These are phyloP conservation scores for Simplicillium aogashimaense DNA, from an alignment of 2,329 filamentous ascomycete species.

Conservation along the genomic window DNA sequence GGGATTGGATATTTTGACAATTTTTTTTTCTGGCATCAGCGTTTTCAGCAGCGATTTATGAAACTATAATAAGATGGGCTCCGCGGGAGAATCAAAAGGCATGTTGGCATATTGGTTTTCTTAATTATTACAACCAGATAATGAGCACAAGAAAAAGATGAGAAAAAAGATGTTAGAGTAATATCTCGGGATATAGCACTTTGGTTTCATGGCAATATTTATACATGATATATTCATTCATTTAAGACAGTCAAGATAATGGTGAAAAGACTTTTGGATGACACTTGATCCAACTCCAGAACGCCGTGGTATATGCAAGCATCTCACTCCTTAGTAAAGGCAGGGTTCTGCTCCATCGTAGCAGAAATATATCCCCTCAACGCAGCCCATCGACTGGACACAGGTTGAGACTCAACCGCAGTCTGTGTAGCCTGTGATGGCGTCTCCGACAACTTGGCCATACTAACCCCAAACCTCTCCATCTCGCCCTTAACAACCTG, in stretches of 20 bases:
- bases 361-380: constrained; percentile 74
- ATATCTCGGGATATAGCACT: neutral
- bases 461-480: constrained; percentile 71
- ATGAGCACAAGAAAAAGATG: no score
- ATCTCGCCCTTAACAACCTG: constrained; percentile 71
- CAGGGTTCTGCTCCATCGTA: constrained; percentile 82
- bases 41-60: no score
- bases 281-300: no score
- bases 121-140: no score
- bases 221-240: no score
- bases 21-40: no score
- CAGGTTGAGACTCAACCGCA: constrained; percentile 2
- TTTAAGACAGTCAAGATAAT: no score
- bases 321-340: constrained; percentile 38
- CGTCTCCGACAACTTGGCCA: constrained; percentile 59
- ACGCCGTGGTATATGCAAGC: neutral
- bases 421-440: constrained; percentile 10
- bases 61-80: no score
- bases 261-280: no score
- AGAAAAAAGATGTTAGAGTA: neutral
- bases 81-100: no score
- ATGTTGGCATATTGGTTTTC: no score
- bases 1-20: no score
- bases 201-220: neutral
- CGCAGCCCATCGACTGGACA: constrained; percentile 62